A percentile compares a stretch with the other conserved stretches of the same genome.
Conservation (phyloP, 768 basidiomycete genomes). For the Russula olivacea region DNA sequence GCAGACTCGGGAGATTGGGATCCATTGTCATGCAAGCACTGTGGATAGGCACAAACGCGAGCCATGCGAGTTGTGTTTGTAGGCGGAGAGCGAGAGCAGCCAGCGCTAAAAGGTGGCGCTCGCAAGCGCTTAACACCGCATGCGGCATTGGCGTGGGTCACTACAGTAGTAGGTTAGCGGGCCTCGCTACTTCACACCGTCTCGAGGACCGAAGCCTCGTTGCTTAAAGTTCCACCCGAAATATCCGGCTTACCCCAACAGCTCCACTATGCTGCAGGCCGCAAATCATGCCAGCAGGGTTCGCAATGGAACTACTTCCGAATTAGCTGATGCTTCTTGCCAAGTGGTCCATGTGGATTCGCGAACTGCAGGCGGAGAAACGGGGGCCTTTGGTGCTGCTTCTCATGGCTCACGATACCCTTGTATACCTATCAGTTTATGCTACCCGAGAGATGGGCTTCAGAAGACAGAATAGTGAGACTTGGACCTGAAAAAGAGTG, state of each 20-base stretch:
- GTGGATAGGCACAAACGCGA: neutral
- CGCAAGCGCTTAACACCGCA: neutral
- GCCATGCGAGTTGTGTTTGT: neutral
- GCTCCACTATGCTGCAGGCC: neutral
- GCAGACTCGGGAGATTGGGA: neutral
- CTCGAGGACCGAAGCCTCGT: neutral
- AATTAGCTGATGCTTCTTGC: neutral
- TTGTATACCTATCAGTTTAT: neutral
- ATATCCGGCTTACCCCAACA: neutral
- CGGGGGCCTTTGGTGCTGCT: no score
- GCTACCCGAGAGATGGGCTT: no score
- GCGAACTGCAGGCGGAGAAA: neutral
- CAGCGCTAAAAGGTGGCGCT: slow-evolving; percentile 3
- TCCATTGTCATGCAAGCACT: neutral
- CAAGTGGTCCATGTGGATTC: neutral
- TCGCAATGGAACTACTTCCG: neutral
- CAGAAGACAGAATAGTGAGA: no score
- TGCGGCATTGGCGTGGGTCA: slow-evolving; percentile 1
- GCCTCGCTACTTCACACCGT: neutral
- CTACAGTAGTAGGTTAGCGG: neutral
- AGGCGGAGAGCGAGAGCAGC: no score
- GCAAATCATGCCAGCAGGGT: neutral
- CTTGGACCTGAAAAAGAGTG: no score
- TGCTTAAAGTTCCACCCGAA: neutral
- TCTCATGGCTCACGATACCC: neutral